Conservation (phyloP, 306 rosid genomes). For the Medicago lupulina region DNA sequence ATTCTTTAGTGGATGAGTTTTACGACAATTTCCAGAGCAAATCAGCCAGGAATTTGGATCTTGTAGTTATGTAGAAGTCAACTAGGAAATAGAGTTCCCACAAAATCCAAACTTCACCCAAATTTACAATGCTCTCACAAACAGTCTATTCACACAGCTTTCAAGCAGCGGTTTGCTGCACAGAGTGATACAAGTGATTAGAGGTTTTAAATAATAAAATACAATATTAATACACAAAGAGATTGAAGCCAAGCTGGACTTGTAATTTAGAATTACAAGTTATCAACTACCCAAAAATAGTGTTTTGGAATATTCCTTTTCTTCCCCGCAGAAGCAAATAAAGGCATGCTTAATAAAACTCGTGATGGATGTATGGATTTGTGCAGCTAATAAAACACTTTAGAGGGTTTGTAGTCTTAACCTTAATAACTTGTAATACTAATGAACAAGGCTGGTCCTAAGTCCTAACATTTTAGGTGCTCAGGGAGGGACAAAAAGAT, state of each 20-base stretch:
- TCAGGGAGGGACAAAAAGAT: not conserved
- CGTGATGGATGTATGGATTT: slow-evolving; percentile 5
- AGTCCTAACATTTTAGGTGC: not conserved
- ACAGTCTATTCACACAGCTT: slow-evolving; percentile 36
- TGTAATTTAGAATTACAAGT: slow-evolving; percentile 19
- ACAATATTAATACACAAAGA: slow-evolving; percentile 9
- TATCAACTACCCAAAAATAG: slow-evolving; percentile 9
- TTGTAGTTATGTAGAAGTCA: slow-evolving; percentile 10
- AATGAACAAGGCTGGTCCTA: not conserved
- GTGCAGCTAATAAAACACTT: not conserved
- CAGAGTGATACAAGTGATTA: slow-evolving; percentile 42
- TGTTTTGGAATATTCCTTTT: slow-evolving; percentile 21
- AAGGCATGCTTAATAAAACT: slow-evolving; percentile 4
- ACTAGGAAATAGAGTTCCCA: slow-evolving; percentile 5
- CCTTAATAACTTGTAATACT: not conserved
- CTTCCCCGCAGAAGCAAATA: slow-evolving; percentile 9
- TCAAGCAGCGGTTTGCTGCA: slow-evolving; percentile 54
- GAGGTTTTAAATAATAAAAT: slow-evolving; percentile 29
- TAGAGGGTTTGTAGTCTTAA: not conserved
- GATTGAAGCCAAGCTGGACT: slow-evolving; percentile 21
- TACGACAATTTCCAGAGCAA: slow-evolving; percentile 38
- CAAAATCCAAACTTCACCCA: slow-evolving; percentile 32
- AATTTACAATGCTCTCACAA: slow-evolving; percentile 28
- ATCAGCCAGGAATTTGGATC: slow-evolving; percentile 24
- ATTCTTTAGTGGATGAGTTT: slow-evolving; percentile 23